Evolutionary conservation across 148 eudicot genomes (phyloP).

Genomic region (Tetragonia tetragonoides): DNA sequence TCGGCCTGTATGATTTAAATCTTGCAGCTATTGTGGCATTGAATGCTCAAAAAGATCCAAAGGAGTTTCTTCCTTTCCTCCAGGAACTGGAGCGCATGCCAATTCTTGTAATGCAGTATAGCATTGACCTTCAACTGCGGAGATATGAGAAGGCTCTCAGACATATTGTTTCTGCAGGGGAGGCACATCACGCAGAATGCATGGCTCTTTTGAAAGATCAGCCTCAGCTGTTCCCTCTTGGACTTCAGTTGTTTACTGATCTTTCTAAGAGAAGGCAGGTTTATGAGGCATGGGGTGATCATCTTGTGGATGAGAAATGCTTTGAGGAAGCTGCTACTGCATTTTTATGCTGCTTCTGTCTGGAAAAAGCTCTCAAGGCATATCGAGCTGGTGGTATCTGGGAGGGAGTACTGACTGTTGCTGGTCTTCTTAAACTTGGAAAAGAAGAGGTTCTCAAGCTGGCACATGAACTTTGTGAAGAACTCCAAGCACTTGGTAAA

Average conservation of each 20-base stretch:
- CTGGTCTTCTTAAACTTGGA: slow-evolving; percentile 74
- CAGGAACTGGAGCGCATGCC: slow-evolving; percentile 81
- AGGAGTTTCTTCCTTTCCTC: slow-evolving; percentile 94
- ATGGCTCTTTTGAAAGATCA: slow-evolving; percentile 68
- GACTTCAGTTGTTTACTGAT: slow-evolving; percentile 62
- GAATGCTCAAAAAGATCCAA: slow-evolving; percentile 89
- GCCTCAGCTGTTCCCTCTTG: slow-evolving; percentile 76
- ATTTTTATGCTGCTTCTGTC: slow-evolving; percentile 63
- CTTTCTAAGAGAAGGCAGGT: slow-evolving; percentile 52
- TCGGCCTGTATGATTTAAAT: slow-evolving; percentile 92
- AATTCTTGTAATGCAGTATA: slow-evolving; percentile 64
- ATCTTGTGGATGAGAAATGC: slow-evolving; percentile 62
- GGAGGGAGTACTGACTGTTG: slow-evolving; percentile 81
- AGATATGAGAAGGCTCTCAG: slow-evolving; percentile 81
- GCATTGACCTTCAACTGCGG: slow-evolving; percentile 69
- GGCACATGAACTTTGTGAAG: slow-evolving; percentile 89
- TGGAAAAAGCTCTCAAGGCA: slow-evolving; percentile 86
- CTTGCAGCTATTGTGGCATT: slow-evolving; percentile 98
- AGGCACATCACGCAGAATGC: slow-evolving; percentile 61
- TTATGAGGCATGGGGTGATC: slow-evolving; percentile 96
- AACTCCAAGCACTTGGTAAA: slow-evolving; percentile 86
- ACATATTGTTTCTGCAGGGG: slow-evolving; percentile 75
- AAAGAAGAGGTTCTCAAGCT: slow-evolving; percentile 64
- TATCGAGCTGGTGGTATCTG: slow-evolving; percentile 84
- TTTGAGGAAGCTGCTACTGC: slow-evolving; percentile 93